A percentile compares a stretch with the other conserved stretches of the same genome.
Evolutionary conservation across 2,329 filamentous ascomycete genomes (phyloP).

Genomic region (Juglanconis sp.): DNA sequence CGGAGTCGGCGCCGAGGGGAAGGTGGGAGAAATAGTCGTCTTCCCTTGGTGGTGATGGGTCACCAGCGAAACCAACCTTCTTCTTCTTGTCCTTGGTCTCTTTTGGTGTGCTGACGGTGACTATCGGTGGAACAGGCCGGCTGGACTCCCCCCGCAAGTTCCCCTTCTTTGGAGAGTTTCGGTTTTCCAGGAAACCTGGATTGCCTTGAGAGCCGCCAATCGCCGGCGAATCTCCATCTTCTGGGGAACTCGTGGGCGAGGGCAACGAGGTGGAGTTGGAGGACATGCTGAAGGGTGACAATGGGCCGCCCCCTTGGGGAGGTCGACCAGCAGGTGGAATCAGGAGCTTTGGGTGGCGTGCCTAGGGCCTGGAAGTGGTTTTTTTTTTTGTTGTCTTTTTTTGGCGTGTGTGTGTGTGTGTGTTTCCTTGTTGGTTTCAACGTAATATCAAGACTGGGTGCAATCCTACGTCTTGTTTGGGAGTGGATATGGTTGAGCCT

Average conservation of each 20-base stretch:
- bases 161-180: not conserved
- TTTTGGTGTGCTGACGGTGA: conserved; percentile 12
- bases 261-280: not conserved
- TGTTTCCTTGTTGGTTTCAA: too few species aligned
- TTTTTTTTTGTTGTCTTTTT: too few species aligned
- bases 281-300: not conserved
- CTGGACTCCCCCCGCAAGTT: not conserved
- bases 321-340: not conserved
- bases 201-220: not conserved
- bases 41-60: conserved; percentile 14
- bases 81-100: conserved; percentile 27
- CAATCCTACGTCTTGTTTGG: too few species aligned
- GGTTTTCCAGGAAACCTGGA: not conserved
- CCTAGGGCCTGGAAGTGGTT: too few species aligned
- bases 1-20: conserved; percentile 9
- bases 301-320: not conserved
- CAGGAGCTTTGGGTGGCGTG: too few species aligned
- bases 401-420: too few species aligned
- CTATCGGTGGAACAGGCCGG: conserved; percentile 1
- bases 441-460: too few species aligned
- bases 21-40: conserved; percentile 17
- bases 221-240: not conserved
- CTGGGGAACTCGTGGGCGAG: not conserved
- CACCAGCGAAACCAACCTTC: conserved; percentile 25
- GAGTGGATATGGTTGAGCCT: too few species aligned